Conservation (phyloP, 805 yeast genomes). For the Yarrowia sp. region DNA sequence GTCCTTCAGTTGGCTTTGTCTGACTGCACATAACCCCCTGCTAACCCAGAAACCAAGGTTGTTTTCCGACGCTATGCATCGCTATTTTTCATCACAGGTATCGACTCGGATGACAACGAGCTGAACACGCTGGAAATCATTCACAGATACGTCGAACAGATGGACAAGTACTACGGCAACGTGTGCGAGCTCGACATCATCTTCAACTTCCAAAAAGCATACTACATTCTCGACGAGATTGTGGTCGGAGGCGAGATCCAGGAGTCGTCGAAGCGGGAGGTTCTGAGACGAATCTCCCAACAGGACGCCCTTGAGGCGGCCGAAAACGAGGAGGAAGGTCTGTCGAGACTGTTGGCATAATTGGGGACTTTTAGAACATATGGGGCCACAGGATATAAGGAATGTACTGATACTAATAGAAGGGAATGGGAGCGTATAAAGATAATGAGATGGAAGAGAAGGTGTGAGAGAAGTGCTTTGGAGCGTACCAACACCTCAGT, state of each 20-base stretch:
- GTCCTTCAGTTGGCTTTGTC: too few species aligned
- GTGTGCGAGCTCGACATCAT: constrained; percentile 97
- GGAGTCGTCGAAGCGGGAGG: constrained; percentile 82
- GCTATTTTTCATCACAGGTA: constrained; percentile 85
- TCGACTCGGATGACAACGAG: constrained; percentile 85
- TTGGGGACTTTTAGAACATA: constrained; percentile 4
- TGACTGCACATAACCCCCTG: background rate
- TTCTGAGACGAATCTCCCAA: constrained; percentile 74
- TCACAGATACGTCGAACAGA: constrained; percentile 93
- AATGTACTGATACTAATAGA: constrained; percentile 14
- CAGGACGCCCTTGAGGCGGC: constrained; percentile 87
- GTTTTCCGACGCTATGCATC: constrained; percentile 94
- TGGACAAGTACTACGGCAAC: constrained; percentile 95
- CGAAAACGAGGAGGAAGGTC: constrained; percentile 63
- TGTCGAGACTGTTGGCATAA: constrained; percentile 42
- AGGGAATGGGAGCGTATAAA: too few species aligned
- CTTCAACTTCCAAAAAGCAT: constrained; percentile 93
- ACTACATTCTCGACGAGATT: constrained; percentile 88
- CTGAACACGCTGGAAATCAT: constrained; percentile 82
- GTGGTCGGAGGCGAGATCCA: constrained; percentile 86
- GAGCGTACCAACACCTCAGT: too few species aligned
- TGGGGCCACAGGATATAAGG: constrained; percentile 4
- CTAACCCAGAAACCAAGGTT: constrained; percentile 67
- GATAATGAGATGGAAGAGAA: too few species aligned
- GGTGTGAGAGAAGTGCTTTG: too few species aligned